phyloP scores from a whole-genome alignment of 805 yeast genomes.

The Kazachstania viticola region DNA sequence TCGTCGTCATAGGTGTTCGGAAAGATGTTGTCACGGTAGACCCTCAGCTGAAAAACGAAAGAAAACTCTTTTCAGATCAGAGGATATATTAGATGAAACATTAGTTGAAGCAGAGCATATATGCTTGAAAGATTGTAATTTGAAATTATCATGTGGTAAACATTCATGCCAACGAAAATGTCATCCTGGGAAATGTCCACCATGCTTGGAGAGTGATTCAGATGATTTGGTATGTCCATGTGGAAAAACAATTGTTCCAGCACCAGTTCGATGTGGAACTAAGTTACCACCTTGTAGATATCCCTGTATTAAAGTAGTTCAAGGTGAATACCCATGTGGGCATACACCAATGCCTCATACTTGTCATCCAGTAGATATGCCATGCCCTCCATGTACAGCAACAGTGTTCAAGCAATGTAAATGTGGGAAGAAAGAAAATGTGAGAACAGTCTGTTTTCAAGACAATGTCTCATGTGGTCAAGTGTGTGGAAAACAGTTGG shows the following conservation, averaged over 20 bases:
- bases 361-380: constrained; percentile 56
- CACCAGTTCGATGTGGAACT: constrained; percentile 82
- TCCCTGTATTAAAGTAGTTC: constrained; percentile 45
- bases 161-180: constrained; percentile 64
- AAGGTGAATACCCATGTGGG: constrained; percentile 43
- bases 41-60: constrained; percentile 42
- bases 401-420: constrained; percentile 45
- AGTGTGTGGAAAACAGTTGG: constrained; percentile 41
- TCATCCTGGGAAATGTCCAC: constrained; percentile 70
- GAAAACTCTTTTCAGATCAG: constrained; percentile 28
- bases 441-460: constrained; percentile 61
- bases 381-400: constrained; percentile 71
- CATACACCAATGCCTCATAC: constrained; percentile 58
- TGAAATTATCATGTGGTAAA: constrained; percentile 49
- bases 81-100: constrained; percentile 34
- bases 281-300: constrained; percentile 49
- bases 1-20: constrained; percentile 65
- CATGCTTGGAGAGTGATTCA: constrained; percentile 70
- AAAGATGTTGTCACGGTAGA: constrained; percentile 60
- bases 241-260: constrained; percentile 64
- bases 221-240: constrained; percentile 74
- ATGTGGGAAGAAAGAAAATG: constrained; percentile 41
- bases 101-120: constrained; percentile 67
- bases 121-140: constrained; percentile 57
- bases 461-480: constrained; percentile 57